phyloP scores from a whole-genome alignment of 495 filamentous ascomycete genomes.

The Chaetomium tenue region DNA sequence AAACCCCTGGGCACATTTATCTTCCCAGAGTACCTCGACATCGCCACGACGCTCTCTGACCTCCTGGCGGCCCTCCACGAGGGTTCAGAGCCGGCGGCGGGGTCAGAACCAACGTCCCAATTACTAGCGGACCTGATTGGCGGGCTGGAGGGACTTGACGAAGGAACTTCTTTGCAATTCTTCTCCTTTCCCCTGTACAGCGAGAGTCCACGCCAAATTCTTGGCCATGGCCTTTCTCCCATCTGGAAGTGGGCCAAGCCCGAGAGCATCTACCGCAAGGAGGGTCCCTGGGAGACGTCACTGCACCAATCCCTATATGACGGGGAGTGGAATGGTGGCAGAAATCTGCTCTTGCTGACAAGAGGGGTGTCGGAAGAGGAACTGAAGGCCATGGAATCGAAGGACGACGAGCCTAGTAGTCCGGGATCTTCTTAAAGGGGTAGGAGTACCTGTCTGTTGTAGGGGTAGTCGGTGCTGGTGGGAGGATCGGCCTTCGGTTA shows the following conservation, averaged over 20 bases:
- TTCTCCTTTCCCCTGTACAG: not conserved
- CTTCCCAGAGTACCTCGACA: not conserved
- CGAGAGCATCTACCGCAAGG: not conserved
- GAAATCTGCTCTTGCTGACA: not conserved
- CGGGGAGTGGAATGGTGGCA: conserved; percentile 6
- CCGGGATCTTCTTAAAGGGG: no score
- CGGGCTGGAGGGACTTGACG: not conserved
- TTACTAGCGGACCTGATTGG: not conserved
- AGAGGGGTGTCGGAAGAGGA: not conserved
- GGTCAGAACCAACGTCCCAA: not conserved
- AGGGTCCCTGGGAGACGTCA: not conserved
- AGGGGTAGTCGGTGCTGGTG: not conserved
- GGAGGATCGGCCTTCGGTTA: conserved; percentile 1
- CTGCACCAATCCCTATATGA: not conserved
- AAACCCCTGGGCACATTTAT: not conserved
- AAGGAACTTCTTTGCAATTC: not conserved
- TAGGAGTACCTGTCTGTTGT: not conserved
- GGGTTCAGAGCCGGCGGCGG: not conserved
- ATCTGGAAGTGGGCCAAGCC: conserved; percentile 8
- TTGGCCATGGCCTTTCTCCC: not conserved
- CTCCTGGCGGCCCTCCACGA: not conserved
- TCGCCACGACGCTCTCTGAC: not conserved
- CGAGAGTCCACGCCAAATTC: not conserved
- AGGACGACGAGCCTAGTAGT: no score
- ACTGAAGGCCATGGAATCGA: not conserved